Evolutionary conservation across 441 rosid species (phyloP), one percentile per base, ranked within the genome.

Genomic region (Populus hybrid): DNA sequence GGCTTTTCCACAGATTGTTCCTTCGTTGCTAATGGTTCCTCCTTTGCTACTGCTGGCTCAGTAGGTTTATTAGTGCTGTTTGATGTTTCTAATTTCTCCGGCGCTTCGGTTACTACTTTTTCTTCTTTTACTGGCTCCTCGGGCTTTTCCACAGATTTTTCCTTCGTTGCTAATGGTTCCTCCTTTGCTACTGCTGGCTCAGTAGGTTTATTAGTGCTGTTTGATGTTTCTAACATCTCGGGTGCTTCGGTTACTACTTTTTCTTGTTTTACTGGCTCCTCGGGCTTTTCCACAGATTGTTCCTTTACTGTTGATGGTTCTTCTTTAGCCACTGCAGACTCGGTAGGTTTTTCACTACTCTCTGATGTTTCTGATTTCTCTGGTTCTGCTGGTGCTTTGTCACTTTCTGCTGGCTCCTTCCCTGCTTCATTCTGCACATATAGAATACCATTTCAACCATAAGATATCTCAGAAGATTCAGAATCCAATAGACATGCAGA

Each of bases 361-460:
- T 28, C 30, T 28, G 30, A 28, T 28, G 30, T 32, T 32, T 74
- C 74, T 28, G 5, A 14, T 71, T 71, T 72, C 72, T 36, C 70
- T 14, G 24, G 4, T 30, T 75, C 72, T 57, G 69, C 40, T 7
- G 63, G 36, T n/a, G 66, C 67, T 19, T 18, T 66, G 18, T 64
- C 78, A 23, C 40, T 35, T 75, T 64, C 79, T 50, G 23, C 8
- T 5, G 50, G 9, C 42, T 75, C 84, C 81, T 83, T 79, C 24
- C 69, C 75, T 79, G 57, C 26, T 72, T 80, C 83, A 67, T 72
- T 82, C 88, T 87, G 87, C 71, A 74, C 2, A 28, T 28, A 28
- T 71, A 36, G 16, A 11, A 67, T 46, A 10, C 19, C 26, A 61
- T 10, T 50, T 72, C 16, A 21, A 7, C 32, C 9, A 19, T 42